Percentiles rank a stretch among this genome's conserved stretches.
phyloP scores from a whole-genome alignment of 768 basidiomycete genomes.

The Russula olivacea region DNA sequence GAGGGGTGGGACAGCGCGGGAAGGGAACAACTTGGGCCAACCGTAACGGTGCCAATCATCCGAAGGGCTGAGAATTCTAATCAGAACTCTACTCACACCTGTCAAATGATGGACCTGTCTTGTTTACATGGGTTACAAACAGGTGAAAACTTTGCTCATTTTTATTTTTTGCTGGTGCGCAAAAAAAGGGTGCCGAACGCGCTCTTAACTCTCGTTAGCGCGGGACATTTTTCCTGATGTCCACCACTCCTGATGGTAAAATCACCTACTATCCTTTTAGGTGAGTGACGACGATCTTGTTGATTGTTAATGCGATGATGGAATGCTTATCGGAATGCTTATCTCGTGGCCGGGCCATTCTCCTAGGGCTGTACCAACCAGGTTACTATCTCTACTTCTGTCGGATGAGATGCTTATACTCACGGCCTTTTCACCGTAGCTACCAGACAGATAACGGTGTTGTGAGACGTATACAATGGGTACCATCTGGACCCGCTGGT shows the following conservation, averaged over 20 bases:
- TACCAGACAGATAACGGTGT: constrained; percentile 67
- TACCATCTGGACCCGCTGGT: constrained; percentile 63
- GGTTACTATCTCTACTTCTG: constrained; percentile 38
- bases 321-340: constrained; percentile 23
- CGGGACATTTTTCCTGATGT: no score
- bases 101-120: no score
- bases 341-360: constrained; percentile 15
- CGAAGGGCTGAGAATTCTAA: no score
- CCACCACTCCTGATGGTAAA: constrained; percentile 54
- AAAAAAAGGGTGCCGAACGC: no score
- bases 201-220: no score
- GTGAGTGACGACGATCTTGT: constrained; percentile 33
- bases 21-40: no score
- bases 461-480: constrained; percentile 58
- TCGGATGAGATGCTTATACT: neutral
- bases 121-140: no score
- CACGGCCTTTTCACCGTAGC: constrained; percentile 33
- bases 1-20: no score
- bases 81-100: no score
- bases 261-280: constrained; percentile 68
- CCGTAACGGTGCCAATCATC: no score
- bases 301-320: constrained; percentile 15
- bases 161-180: no score
- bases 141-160: no score
- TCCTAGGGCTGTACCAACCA: constrained; percentile 70